phyloP scores from a whole-genome alignment of 495 filamentous ascomycete genomes.

The Tuber umbilicatum region DNA sequence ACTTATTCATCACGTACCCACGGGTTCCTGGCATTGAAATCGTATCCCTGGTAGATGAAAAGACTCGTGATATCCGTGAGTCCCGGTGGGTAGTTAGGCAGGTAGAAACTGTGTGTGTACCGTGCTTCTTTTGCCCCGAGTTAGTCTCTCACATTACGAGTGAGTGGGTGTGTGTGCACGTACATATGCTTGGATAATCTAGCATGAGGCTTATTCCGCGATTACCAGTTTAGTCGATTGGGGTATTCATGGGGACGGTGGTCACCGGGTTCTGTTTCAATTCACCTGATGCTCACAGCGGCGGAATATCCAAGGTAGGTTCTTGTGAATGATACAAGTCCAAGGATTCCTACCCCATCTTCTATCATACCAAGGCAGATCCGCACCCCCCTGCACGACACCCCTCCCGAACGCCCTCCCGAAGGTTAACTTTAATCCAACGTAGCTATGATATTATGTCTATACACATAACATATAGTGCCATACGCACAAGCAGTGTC shows the following conservation, averaged over 20 bases:
- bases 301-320: not conserved
- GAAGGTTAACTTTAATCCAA: not conserved
- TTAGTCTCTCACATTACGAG: not conserved
- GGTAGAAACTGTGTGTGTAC: not conserved
- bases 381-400: not conserved
- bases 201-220: not conserved
- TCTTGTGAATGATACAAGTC: not conserved
- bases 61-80: not conserved
- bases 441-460: not conserved
- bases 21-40: not conserved
- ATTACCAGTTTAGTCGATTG: not conserved
- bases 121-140: not conserved
- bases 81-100: not conserved
- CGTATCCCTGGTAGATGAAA: not conserved
- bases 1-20: not conserved
- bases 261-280: not conserved
- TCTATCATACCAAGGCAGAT: not conserved
- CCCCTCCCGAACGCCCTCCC: not conserved
- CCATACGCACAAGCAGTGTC: not conserved
- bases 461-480: not conserved
- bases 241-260: not conserved
- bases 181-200: not conserved
- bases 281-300: not conserved
- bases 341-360: not conserved
- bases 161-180: not conserved